Conservation (phyloP, 495 filamentous ascomycete genomes). For the Paragyromitra xinjiangensis region DNA sequence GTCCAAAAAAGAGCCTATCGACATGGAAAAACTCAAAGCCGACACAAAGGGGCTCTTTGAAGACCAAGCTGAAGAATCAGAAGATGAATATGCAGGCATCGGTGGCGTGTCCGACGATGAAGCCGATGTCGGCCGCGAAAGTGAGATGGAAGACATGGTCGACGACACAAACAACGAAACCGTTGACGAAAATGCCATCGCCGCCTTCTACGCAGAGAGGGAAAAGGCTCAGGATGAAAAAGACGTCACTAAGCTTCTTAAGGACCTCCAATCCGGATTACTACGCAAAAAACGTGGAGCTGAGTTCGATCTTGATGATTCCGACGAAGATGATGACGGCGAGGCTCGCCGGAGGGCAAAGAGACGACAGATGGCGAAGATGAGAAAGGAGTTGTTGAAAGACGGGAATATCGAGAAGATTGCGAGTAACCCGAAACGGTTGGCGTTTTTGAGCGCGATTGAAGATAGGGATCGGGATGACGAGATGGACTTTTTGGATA, state of each 20-base stretch:
- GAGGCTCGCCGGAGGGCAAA: slow-evolving; percentile 80
- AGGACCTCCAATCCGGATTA: slow-evolving; percentile 86
- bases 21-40: slow-evolving; percentile 85
- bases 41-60: slow-evolving; percentile 87
- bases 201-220: slow-evolving; percentile 82
- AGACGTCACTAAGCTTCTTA: slow-evolving; percentile 85
- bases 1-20: slow-evolving; percentile 60
- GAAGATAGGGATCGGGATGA: slow-evolving; percentile 84
- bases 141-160: slow-evolving; percentile 81
- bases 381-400: slow-evolving; percentile 87
- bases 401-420: slow-evolving; percentile 91
- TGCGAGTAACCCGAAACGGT: slow-evolving; percentile 86
- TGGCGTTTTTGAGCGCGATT: slow-evolving; percentile 87
- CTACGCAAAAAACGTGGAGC: slow-evolving; percentile 79
- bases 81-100: slow-evolving; percentile 96
- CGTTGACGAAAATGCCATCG: slow-evolving; percentile 76
- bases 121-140: slow-evolving; percentile 71
- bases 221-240: slow-evolving; percentile 78
- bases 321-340: slow-evolving; percentile 85
- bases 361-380: slow-evolving; percentile 85
- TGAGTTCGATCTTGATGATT: slow-evolving; percentile 79
- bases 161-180: slow-evolving; percentile 78
- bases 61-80: slow-evolving; percentile 95
- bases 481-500: slow-evolving; percentile 76
- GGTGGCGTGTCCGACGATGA: slow-evolving; percentile 92